phyloP scores from a whole-genome alignment of 768 basidiomycete species.

The Mycena albidolilacea region DNA sequence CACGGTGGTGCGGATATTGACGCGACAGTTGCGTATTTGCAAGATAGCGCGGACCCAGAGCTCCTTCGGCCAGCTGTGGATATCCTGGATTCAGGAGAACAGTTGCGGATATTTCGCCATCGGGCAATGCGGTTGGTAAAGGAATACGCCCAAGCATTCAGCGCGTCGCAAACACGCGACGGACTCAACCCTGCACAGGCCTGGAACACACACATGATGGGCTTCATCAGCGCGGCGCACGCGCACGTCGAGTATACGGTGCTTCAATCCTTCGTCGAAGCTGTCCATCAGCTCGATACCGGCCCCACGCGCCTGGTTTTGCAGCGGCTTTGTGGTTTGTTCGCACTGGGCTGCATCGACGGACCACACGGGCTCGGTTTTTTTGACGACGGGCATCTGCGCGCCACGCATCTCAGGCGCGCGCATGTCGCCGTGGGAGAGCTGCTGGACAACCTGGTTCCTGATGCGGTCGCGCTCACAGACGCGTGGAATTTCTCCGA shows the following conservation, averaged over 20 bases:
- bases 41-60: not conserved
- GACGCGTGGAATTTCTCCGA: slow-evolving; percentile 48
- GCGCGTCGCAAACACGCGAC: slow-evolving; percentile 21
- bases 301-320: slow-evolving; percentile 30
- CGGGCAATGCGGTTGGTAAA: slow-evolving; percentile 42
- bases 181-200: slow-evolving; percentile 35
- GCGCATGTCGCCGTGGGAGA: slow-evolving; percentile 36
- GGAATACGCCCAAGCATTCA: slow-evolving; percentile 36
- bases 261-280: slow-evolving; percentile 40
- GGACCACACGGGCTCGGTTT: slow-evolving; percentile 42
- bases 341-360: slow-evolving; percentile 45
- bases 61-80: slow-evolving; percentile 20
- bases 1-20: slow-evolving; percentile 9
- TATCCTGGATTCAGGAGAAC: slow-evolving; percentile 37
- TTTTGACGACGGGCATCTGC: slow-evolving; percentile 39
- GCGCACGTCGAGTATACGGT: slow-evolving; percentile 45
- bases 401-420: slow-evolving; percentile 32
- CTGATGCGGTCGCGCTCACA: slow-evolving; percentile 44
- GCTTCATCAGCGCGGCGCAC: slow-evolving; percentile 43
- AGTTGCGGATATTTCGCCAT: slow-evolving; percentile 42
- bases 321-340: slow-evolving; percentile 42
- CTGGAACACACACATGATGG: slow-evolving; percentile 48
- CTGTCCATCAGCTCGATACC: slow-evolving; percentile 26
- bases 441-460: slow-evolving; percentile 35
- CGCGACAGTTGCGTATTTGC: slow-evolving; percentile 32